Conservation (phyloP, 2,329 filamentous ascomycete species). For the Sporothrix protearum region DNA sequence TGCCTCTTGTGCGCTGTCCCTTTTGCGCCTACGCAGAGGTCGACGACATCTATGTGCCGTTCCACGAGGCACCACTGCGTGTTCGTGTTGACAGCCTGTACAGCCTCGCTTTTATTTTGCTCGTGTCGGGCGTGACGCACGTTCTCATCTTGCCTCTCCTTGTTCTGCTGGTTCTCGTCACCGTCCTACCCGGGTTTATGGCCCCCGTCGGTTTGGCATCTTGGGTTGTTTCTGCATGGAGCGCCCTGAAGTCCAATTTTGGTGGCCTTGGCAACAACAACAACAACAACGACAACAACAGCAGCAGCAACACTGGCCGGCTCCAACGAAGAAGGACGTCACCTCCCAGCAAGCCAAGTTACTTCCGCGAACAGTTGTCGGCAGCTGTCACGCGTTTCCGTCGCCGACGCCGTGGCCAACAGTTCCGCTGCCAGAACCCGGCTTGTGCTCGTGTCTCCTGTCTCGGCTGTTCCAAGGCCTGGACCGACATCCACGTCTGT, state of each 20-base stretch:
- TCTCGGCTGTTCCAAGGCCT: constrained; percentile 74
- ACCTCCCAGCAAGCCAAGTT: constrained; percentile 25
- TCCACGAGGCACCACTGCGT: constrained; percentile 51
- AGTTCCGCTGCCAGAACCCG: constrained; percentile 72
- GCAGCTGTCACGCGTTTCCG: constrained; percentile 64
- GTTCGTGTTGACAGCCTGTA: constrained; percentile 52
- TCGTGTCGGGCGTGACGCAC: constrained; percentile 54
- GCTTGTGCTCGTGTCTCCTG: constrained; percentile 70
- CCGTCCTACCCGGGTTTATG: constrained; percentile 44
- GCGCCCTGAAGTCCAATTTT: not conserved
- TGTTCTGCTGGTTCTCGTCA: constrained; percentile 33
- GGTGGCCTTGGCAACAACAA: constrained; percentile 3
- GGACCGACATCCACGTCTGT: constrained; percentile 86
- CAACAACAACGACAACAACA: not conserved
- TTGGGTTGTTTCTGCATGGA: not conserved
- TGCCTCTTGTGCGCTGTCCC: constrained; percentile 78
- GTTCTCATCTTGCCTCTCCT: constrained; percentile 53
- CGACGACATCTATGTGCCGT: constrained; percentile 68
- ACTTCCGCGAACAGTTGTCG: constrained; percentile 47
- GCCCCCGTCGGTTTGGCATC: constrained; percentile 36
- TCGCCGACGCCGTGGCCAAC: constrained; percentile 66
- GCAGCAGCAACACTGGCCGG: not conserved
- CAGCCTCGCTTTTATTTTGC: constrained; percentile 48
- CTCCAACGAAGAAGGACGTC: not conserved
- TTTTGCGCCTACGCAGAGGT: constrained; percentile 91